A percentile compares a stretch with the other conserved stretches of the same genome.
These are phyloP conservation scores for Daedaleopsis nitida DNA, from an alignment of 768 basidiomycete genomes.

Conservation along the genomic window DNA sequence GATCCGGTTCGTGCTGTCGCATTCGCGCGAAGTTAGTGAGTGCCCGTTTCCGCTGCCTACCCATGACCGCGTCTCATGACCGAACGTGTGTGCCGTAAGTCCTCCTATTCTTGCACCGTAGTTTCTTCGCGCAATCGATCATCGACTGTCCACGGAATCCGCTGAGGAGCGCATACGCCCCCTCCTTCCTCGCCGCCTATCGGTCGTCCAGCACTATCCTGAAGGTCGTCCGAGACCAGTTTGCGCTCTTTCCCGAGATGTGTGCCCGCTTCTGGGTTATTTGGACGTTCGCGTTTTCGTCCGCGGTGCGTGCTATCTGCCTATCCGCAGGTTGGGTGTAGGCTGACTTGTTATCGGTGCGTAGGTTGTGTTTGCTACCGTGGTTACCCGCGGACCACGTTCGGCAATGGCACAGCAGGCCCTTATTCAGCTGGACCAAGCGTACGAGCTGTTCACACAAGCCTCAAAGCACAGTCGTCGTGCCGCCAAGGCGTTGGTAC, in stretches of 20 bases:
- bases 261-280: conserved; percentile 64
- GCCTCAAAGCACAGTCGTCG: conserved; percentile 60
- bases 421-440: conserved; percentile 69
- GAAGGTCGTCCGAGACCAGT: conserved; percentile 49
- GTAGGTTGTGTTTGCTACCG: conserved; percentile 79
- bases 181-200: conserved; percentile 72
- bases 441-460: conserved; percentile 64
- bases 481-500: conserved; percentile 66
- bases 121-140: conserved; percentile 74
- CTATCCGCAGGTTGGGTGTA: conserved; percentile 9
- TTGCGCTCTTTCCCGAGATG: conserved; percentile 56
- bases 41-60: conserved; percentile 36
- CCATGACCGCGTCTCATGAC: conserved; percentile 31
- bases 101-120: conserved; percentile 66
- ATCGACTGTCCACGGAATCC: conserved; percentile 69
- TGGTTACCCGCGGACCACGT: conserved; percentile 72
- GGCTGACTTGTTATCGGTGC: conserved; percentile 57
- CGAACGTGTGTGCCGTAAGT: conserved; percentile 36
- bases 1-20: conserved; percentile 40
- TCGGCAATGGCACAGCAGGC: conserved; percentile 69
- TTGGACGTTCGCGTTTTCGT: conserved; percentile 59
- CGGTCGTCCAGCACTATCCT: conserved; percentile 68
- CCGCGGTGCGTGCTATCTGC: conserved; percentile 28
- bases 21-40: conserved; percentile 56
- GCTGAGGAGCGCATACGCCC: conserved; percentile 67